A percentile compares a stretch with the other conserved stretches of the same genome.
Evolutionary conservation across 2,329 filamentous ascomycete genomes (phyloP).

Genomic region (Thermothelomyces thermophilus): DNA sequence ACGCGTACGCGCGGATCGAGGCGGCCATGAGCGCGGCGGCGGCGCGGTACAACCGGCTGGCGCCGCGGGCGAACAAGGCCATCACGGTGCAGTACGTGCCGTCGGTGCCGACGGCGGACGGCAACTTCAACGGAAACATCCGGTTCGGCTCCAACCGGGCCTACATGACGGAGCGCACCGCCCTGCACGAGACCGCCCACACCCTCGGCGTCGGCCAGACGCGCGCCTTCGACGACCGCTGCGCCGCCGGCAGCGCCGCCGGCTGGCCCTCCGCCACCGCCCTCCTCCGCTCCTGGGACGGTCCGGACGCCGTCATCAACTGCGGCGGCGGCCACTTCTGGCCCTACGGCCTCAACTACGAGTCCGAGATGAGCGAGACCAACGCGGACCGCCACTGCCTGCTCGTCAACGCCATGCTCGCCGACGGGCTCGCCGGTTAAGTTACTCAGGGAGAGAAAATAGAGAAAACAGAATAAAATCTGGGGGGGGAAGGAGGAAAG

Average conservation of each 20-base stretch:
- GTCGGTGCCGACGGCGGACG: constrained; percentile 41
- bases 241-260: constrained; percentile 33
- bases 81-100: constrained; percentile 37
- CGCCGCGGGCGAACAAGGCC: constrained; percentile 32
- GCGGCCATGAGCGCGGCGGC: constrained; percentile 36
- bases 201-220: constrained; percentile 43
- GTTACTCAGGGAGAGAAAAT: too few species aligned
- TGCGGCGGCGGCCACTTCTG: constrained; percentile 37
- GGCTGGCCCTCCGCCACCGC: constrained; percentile 37
- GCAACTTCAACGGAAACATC: constrained; percentile 40
- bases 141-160: constrained; percentile 39
- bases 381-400: constrained; percentile 38
- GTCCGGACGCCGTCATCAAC: constrained; percentile 31
- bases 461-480: too few species aligned
- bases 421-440: constrained; percentile 32
- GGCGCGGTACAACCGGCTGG: constrained; percentile 33
- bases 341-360: constrained; percentile 39
- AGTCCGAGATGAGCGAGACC: constrained; percentile 39
- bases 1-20: constrained; percentile 40
- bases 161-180: constrained; percentile 44
- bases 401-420: constrained; percentile 40
- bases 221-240: constrained; percentile 33
- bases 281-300: constrained; percentile 38
- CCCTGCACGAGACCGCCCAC: constrained; percentile 43
- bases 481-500: neutral